phyloP scores from a whole-genome alignment of 177 flowering plant species.

The Vitis hybrid region DNA sequence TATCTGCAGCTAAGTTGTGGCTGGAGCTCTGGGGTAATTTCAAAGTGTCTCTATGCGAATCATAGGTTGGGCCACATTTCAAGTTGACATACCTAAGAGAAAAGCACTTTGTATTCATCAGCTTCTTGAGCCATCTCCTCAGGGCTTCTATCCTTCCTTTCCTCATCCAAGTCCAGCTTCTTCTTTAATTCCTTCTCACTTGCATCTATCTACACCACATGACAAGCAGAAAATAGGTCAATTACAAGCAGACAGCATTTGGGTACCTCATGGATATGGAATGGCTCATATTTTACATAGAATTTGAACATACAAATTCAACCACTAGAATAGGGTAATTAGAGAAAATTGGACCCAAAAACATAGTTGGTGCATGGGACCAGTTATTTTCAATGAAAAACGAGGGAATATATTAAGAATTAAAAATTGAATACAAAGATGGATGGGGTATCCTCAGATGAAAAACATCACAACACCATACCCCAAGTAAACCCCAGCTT shows the following conservation, averaged over 20 bases:
- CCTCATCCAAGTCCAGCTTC: slow-evolving; percentile 77
- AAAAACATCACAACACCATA: no score
- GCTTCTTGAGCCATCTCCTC: slow-evolving; percentile 86
- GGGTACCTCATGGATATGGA: not conserved
- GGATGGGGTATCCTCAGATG: no score
- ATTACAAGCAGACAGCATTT: not conserved
- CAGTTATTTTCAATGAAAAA: no score
- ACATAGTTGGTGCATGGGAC: not conserved
- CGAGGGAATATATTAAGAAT: no score
- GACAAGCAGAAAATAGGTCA: not conserved
- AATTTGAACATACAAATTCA: not conserved
- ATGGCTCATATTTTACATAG: not conserved
- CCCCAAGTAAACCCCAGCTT: no score
- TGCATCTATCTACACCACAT: slow-evolving; percentile 47
- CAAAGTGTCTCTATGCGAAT: no score
- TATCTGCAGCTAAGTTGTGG: no score
- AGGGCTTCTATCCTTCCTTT: slow-evolving; percentile 69
- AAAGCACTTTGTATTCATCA: slow-evolving; percentile 39
- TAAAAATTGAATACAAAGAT: no score
- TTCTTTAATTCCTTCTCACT: slow-evolving; percentile 74
- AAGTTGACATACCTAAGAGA: slow-evolving; percentile 2
- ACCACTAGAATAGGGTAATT: no score
- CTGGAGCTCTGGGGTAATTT: no score
- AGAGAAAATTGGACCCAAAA: no score
- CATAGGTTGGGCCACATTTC: no score